Percentiles rank a stretch among this genome's conserved stretches.
phyloP scores from a whole-genome alignment of 2,329 filamentous ascomycete genomes.

The Acrodontium crateriforme region DNA sequence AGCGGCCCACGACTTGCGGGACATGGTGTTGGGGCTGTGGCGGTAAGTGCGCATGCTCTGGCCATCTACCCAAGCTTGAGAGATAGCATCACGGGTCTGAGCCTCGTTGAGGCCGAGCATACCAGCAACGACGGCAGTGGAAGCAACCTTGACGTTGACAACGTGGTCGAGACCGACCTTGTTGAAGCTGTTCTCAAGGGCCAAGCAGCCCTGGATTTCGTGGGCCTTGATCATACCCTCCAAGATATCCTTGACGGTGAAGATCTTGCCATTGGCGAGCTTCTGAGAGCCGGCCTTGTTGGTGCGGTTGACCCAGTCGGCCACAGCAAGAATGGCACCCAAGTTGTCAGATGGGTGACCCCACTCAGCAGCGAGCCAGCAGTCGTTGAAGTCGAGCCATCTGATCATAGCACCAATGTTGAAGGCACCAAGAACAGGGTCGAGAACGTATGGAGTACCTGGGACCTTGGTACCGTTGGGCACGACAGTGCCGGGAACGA shows the following conservation, averaged over 20 bases:
- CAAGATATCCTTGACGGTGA: slow-evolving; percentile 80
- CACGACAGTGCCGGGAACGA: slow-evolving; percentile 79
- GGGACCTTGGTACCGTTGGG: slow-evolving; percentile 86
- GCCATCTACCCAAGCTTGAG: slow-evolving; percentile 94
- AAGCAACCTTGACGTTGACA: slow-evolving; percentile 93
- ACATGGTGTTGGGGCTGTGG: slow-evolving; percentile 98
- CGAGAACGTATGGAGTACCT: slow-evolving; percentile 85
- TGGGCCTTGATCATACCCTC: slow-evolving; percentile 96
- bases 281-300: slow-evolving; percentile 63
- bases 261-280: slow-evolving; percentile 57
- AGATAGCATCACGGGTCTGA: slow-evolving; percentile 90
- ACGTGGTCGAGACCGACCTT: slow-evolving; percentile 97
- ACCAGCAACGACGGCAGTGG: slow-evolving; percentile 84
- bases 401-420: slow-evolving; percentile 98
- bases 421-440: slow-evolving; percentile 91
- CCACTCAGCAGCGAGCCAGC: slow-evolving; percentile 98
- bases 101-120: slow-evolving; percentile 81
- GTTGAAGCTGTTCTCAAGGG: slow-evolving; percentile 96
- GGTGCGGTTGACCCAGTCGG: slow-evolving; percentile 94
- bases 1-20: slow-evolving; percentile 95
- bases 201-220: slow-evolving; percentile 95
- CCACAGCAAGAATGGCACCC: slow-evolving; percentile 88
- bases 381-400: slow-evolving; percentile 99
- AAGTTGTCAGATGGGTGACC: slow-evolving; percentile 97
- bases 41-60: slow-evolving; percentile 94